phyloP scores from a whole-genome alignment of 306 rosid genomes.

The Luffa aegyptiaca region DNA sequence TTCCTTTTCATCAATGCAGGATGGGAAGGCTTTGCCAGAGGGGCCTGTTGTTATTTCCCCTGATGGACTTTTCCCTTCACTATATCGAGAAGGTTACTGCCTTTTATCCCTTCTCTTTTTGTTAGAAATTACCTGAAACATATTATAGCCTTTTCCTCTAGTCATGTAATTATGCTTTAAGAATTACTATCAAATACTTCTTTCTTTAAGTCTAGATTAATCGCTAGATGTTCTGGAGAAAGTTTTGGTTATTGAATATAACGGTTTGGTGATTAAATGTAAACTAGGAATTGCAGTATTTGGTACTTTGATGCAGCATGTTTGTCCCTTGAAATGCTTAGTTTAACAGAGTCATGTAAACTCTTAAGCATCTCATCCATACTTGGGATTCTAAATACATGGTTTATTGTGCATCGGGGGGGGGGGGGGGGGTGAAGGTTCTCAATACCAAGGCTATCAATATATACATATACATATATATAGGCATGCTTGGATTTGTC shows the following conservation, averaged over 20 bases:
- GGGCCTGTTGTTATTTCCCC: slow-evolving; percentile 99
- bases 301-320: neutral
- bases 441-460: neutral
- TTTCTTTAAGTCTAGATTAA: neutral
- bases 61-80: slow-evolving; percentile 91
- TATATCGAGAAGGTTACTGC: slow-evolving; percentile 80
- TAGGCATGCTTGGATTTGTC: neutral
- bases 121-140: neutral
- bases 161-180: neutral
- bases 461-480: neutral
- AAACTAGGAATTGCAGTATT: neutral
- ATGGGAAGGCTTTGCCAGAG: slow-evolving; percentile 84
- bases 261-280: neutral
- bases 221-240: neutral
- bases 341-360: neutral
- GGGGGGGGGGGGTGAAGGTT: neutral
- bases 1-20: slow-evolving; percentile 34
- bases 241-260: neutral
- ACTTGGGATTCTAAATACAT: neutral
- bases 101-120: neutral
- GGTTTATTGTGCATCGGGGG: neutral
- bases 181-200: neutral
- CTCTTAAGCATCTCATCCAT: neutral
- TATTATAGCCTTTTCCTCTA: neutral
- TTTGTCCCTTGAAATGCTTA: neutral